These are phyloP conservation scores for Royoungia palumana DNA, from an alignment of 768 basidiomycete genomes.

Conservation along the genomic window DNA sequence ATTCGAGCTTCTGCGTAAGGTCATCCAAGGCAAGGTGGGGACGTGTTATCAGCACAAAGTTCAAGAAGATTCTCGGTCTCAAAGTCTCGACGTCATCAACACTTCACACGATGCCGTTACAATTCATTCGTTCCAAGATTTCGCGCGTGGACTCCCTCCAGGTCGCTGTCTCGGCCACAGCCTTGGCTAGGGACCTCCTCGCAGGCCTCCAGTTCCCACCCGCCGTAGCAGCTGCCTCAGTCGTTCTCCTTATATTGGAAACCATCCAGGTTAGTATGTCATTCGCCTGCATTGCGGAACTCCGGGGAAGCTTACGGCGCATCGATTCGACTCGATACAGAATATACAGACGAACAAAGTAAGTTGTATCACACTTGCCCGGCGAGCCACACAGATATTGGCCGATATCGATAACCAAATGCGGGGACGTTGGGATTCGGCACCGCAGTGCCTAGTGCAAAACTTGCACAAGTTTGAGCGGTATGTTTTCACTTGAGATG, in stretches of 20 bases:
- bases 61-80: too few species aligned
- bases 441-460: slow-evolving; percentile 37
- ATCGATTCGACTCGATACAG: slow-evolving; percentile 5
- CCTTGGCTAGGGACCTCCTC: slow-evolving; percentile 31
- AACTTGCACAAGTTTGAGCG: slow-evolving; percentile 41
- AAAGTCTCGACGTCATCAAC: not conserved
- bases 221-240: slow-evolving; percentile 37
- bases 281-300: not conserved
- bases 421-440: slow-evolving; percentile 42
- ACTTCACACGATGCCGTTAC: slow-evolving; percentile 26
- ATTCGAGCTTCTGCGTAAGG: too few species aligned
- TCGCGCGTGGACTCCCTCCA: slow-evolving; percentile 28
- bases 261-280: slow-evolving; percentile 39
- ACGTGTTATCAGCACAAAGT: too few species aligned
- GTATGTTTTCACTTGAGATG: slow-evolving; percentile 23
- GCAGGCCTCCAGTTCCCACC: slow-evolving; percentile 41
- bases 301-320: not conserved
- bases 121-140: slow-evolving; percentile 26
- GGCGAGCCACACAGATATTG: slow-evolving; percentile 41
- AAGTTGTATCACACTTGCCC: slow-evolving; percentile 38
- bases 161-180: slow-evolving; percentile 29
- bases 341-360: slow-evolving; percentile 36
- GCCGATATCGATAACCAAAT: slow-evolving; percentile 45
- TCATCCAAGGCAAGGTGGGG: too few species aligned
- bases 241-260: slow-evolving; percentile 43